Evolutionary conservation across 139 green algal species (phyloP), one percentile per base, ranked within the genome.

Genomic region (Coelastrella sp.): DNA sequence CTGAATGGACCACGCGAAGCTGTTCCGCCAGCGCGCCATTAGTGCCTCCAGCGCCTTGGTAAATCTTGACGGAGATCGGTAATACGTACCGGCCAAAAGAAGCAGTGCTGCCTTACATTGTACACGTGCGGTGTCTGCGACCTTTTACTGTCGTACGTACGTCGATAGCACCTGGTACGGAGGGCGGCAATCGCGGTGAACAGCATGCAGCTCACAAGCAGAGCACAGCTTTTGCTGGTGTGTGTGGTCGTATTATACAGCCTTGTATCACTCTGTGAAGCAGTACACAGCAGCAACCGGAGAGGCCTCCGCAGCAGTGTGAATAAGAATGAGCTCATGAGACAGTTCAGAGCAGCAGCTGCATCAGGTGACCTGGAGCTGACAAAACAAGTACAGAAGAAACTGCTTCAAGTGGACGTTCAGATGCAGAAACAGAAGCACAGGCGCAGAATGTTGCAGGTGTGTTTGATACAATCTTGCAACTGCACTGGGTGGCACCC

Each of bases 391-490:
- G 23, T 79, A 38, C 72, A 63, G 27, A 62, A 23, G 27, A 51
- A 64, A 43, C 43, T 79, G 41, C 41, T 79, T 41, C n/a, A 37
- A 27, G 5, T 64, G 11, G 53, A 64, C 30, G 53, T 32, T 9
- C 17, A 64, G 27, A 43, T 37, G 32, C 43, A 53, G 0, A 40
- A 64, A 43, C 38, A 77, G 37, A 32, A 77, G 38, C 53, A 38
- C 72, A 63, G 43, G 72, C 72, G 72, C 72, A 41, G 41, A 27
- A 32, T 79, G n/a, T 23, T 79, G 43, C 72, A 79, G 45, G 32
- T 48, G 15, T 4, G 4, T 2, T 30, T 21, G 3, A 19, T 38
- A 2, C 23, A 50, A n/a, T n/a, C n/a, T n/a, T n/a, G n/a, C n/a
- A n/a, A n/a, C n/a, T n/a, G n/a, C n/a, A n/a, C n/a, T n/a, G n/a